Evolutionary conservation across 441 rosid genomes (phyloP), one percentile per base, ranked within the genome.

Genomic region (Raphanus hybrid): DNA sequence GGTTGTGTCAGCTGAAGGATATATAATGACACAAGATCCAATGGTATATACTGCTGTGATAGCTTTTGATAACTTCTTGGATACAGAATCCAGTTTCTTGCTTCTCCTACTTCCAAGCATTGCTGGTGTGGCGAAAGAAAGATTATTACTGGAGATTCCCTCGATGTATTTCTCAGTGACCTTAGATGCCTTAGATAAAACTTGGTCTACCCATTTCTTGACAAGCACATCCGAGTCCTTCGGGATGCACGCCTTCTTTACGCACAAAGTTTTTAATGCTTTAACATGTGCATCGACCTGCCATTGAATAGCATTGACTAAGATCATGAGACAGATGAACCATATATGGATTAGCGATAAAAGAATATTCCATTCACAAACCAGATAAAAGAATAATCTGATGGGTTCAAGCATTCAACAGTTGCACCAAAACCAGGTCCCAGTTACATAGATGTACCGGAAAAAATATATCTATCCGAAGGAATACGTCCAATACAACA

Each of bases 261-360:
- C 85, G 86, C 98, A 95, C 83, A 95, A 83, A 60, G 96, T 90
- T 87, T 87, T 85, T 55, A 95, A 92, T 67, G 97, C 93, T 87
- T 87, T 93, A 71, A 91, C 91, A 81, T 95, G 98, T 71, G 99
- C 96, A 81, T 87, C 90, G 62, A 95, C 98, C 98, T 95, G 87
- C 57, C 82, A 87, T 71, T 70, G 78, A 74, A 70, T 15, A 35
- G 75, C 61, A 69, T 45, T 14, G 75, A 58, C 67, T 69, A 77
- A 77, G 67, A 37, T 64, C 27, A 67, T 9, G 63, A 69, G 58
- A 15, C 58, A 72, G 29, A 50, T 67, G n/a, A 34, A 23, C 34
- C 55, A 58, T 50, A 39, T 41, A n/a, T 16, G 29, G 58, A 68
- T 41, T 62, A 59, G 39, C 16, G 4, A 50, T 64, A 14, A 10